Conservation (phyloP, 176 grass and related monocot genomes). For the Avena insularis region DNA sequence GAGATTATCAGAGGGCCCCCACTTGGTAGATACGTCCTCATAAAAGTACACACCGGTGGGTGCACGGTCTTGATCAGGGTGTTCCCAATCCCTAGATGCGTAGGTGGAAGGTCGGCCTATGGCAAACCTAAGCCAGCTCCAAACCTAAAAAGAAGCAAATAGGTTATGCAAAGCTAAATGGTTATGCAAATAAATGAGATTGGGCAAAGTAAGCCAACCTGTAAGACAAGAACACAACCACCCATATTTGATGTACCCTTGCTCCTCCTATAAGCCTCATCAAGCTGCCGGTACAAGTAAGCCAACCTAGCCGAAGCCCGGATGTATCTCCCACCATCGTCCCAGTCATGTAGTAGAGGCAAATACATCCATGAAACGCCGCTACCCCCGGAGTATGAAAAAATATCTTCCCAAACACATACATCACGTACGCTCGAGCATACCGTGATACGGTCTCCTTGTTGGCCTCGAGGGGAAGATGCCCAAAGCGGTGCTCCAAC, state of each 20-base stretch:
- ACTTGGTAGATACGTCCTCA: too few species aligned
- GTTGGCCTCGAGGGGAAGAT: too few species aligned
- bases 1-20: too few species aligned
- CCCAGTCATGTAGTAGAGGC: not conserved
- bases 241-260: not conserved
- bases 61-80: too few species aligned
- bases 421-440: not conserved
- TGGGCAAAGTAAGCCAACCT: not conserved
- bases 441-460: not conserved
- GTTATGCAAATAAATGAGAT: too few species aligned
- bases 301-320: not conserved
- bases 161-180: too few species aligned
- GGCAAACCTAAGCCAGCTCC: not conserved
- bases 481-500: too few species aligned
- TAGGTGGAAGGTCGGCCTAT: not conserved
- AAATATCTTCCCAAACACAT: not conserved
- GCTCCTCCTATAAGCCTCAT: not conserved
- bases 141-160: not conserved
- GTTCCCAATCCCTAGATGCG: too few species aligned
- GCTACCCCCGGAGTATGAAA: not conserved
- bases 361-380: not conserved
- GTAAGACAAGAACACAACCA: not conserved
- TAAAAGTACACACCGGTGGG: too few species aligned
- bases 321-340: not conserved
- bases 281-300: not conserved